Evolutionary conservation across 495 filamentous ascomycete species (phyloP).

Genomic region (Neurospora sp.): DNA sequence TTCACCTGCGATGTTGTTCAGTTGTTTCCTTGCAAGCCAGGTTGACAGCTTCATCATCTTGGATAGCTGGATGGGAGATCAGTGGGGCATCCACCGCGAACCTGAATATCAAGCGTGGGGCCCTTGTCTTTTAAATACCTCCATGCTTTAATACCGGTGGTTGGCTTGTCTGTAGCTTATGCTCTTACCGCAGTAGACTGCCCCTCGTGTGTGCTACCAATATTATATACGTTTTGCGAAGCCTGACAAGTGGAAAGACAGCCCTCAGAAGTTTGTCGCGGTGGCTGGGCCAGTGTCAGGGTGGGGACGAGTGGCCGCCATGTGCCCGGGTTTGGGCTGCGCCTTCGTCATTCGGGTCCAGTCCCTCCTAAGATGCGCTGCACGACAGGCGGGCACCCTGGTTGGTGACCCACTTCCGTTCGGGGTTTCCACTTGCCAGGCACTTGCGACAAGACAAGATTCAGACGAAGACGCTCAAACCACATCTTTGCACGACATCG

Average conservation of each 20-base stretch:
- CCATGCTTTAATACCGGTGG: neutral
- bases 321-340: neutral
- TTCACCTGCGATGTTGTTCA: neutral
- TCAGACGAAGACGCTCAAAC: neutral
- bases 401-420: neutral
- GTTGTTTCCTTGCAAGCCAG: neutral
- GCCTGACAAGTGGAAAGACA: no score
- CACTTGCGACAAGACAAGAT: neutral
- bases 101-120: neutral
- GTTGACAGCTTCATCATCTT: neutral
- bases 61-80: neutral
- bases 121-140: neutral
- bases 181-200: neutral
- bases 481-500: neutral
- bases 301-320: neutral
- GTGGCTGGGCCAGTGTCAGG: neutral
- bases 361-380: neutral
- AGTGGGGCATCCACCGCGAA: neutral
- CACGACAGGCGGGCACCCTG: neutral
- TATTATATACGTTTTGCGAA: neutral
- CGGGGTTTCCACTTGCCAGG: neutral
- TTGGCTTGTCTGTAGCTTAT: neutral
- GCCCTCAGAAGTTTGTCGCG: neutral
- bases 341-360: neutral
- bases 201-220: neutral